Evolutionary conservation across 2,329 filamentous ascomycete species (phyloP).

Genomic region (Colletotrichum spaethianum): DNA sequence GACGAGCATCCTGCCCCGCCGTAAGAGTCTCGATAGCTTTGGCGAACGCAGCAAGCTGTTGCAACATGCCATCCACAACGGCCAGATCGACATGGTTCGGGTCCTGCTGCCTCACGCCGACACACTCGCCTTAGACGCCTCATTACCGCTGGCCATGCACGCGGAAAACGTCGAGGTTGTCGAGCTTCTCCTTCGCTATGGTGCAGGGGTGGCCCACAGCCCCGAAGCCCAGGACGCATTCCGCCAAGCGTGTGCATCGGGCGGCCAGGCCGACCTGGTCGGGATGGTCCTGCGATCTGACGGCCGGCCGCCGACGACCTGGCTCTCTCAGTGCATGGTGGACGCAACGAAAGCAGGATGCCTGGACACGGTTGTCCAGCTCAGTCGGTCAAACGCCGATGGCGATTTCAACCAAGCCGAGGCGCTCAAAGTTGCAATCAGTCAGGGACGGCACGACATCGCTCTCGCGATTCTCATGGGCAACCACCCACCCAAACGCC

Average conservation of each 20-base stretch:
- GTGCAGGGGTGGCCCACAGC: conserved; percentile 52
- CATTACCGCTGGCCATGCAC: conserved; percentile 64
- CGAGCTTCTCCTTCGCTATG: conserved; percentile 65
- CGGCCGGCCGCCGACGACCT: conserved; percentile 58
- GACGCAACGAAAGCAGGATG: conserved; percentile 66
- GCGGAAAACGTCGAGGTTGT: conserved; percentile 59
- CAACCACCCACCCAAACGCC: conserved; percentile 63
- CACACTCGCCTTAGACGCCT: conserved; percentile 62
- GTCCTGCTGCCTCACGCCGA: conserved; percentile 69
- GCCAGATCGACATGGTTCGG: conserved; percentile 67
- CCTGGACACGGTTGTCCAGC: conserved; percentile 63
- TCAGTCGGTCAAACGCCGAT: conserved; percentile 68
- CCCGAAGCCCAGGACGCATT: conserved; percentile 69
- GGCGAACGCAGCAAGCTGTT: conserved; percentile 65
- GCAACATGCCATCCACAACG: conserved; percentile 64
- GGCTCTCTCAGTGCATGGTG: conserved; percentile 65
- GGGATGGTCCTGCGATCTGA: conserved; percentile 65
- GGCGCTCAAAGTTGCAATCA: conserved; percentile 65
- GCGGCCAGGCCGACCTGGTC: conserved; percentile 62
- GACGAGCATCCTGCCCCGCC: conserved; percentile 61
- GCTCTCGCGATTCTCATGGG: conserved; percentile 69
- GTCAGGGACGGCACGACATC: conserved; percentile 66
- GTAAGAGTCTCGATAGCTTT: conserved; percentile 64
- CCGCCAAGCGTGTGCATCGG: conserved; percentile 63
- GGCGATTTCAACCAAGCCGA: conserved; percentile 66